Conservation (phyloP, 768 basidiomycete genomes). For the Hericium alpestre region DNA sequence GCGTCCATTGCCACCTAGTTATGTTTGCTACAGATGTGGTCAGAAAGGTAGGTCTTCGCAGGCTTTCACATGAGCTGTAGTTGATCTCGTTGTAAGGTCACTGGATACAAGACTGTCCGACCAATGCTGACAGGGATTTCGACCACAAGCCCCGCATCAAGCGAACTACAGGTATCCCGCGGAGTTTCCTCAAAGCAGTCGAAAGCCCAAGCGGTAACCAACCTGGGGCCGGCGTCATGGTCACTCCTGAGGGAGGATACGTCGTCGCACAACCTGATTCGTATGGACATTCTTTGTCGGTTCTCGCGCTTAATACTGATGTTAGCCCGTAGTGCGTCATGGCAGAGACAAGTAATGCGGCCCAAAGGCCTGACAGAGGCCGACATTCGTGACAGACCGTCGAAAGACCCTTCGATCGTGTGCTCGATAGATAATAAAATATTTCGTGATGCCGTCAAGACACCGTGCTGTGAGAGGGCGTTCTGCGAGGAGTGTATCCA, state of each 20-base stretch:
- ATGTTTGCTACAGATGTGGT: constrained; percentile 97
- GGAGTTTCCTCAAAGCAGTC: constrained; percentile 94
- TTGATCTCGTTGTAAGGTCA: constrained; percentile 50
- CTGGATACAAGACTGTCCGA: constrained; percentile 99
- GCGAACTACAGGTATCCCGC: constrained; percentile 94
- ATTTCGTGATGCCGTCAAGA: constrained; percentile 88
- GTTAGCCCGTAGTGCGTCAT: constrained; percentile 56
- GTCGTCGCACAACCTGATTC: constrained; percentile 94
- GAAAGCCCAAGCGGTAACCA: constrained; percentile 72
- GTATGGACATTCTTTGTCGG: constrained; percentile 38
- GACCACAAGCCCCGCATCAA: constrained; percentile 94
- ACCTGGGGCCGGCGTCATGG: constrained; percentile 85
- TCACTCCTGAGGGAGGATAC: constrained; percentile 96
- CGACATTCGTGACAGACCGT: constrained; percentile 80
- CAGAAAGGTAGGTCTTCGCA: constrained; percentile 67
- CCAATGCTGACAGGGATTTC: constrained; percentile 90
- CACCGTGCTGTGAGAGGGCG: constrained; percentile 82
- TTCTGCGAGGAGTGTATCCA: constrained; percentile 99
- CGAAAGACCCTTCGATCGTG: constrained; percentile 66
- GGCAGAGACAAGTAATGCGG: constrained; percentile 84
- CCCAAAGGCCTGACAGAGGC: constrained; percentile 74
- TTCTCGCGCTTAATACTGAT: background rate
- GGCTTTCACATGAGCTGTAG: background rate
- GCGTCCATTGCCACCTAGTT: constrained; percentile 81
- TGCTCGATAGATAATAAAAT: constrained; percentile 92